Evolutionary conservation across 495 filamentous ascomycete species (phyloP), one percentile per base, ranked within the genome.

Genomic region (Trichoderma asperelloides): DNA sequence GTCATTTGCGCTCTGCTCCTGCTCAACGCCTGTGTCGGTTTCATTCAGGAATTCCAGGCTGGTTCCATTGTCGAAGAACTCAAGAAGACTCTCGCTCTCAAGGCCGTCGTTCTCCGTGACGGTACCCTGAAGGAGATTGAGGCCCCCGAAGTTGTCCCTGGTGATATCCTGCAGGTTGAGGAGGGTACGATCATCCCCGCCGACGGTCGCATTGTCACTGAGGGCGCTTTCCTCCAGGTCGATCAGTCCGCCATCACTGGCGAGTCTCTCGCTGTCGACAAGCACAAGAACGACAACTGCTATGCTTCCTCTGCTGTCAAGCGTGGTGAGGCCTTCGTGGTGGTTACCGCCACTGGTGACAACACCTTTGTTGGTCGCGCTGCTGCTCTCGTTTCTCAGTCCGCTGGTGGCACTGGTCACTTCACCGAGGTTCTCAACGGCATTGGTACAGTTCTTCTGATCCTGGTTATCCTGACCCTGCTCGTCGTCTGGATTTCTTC

Each of bases 181-280:
- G 92, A 96, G 81, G 92, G 92, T 77, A 92, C 91, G 67, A 95
- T 96, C 69, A 87, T 96, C 75, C 89, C 92, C 63, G 93, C 92
- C 71, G 93, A 97, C 76, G 93, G 93, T 67, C 87, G 87, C 65
- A 86, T 97, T 73, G 84, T 93, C 68, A 90, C 89, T 73, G 86
- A 90, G 57, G 85, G 87, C 71, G 87, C 89, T 66, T 89, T 89
- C 81, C 85, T 97, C 64, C 91, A 96, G 75, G 88, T 97, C 68
- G 93, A 97, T 78, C 93, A 96, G 80, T 96, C 92, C 68, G 85
- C 90, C 69, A 90, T 97, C 72, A 96, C 93, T 39, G 93, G 93
- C 68, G 93, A 97, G 79, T 96, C 93, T 71, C 86, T 96, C 67
- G 91, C 92, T 68, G 91, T 95, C 67, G 90, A 93, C 77, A 96